Evolutionary conservation across 306 rosid species (phyloP).

Genomic region (Casuarina equisetifolia): DNA sequence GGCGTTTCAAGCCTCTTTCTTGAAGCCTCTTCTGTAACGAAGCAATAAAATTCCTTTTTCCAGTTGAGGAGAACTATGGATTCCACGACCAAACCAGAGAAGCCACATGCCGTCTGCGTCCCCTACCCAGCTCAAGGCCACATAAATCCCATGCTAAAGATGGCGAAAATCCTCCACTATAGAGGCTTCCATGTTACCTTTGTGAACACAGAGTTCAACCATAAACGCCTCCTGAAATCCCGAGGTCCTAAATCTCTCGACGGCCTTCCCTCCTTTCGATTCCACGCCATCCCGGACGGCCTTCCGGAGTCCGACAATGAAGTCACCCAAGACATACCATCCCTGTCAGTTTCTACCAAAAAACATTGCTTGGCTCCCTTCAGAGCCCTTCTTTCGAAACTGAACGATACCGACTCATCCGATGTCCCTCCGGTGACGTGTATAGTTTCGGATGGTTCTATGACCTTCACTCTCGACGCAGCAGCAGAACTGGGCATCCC

Average conservation of each 20-base stretch:
- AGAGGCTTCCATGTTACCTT: slow-evolving; percentile 32
- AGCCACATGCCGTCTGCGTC: slow-evolving; percentile 40
- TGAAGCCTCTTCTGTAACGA: no score
- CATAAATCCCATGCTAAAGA: slow-evolving; percentile 43
- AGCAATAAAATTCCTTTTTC: no score
- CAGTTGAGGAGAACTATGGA: slow-evolving; percentile 11
- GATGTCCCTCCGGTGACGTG: slow-evolving; percentile 43
- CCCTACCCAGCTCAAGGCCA: slow-evolving; percentile 53
- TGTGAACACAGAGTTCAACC: slow-evolving; percentile 23
- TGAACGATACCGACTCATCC: slow-evolving; percentile 20
- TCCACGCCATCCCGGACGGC: slow-evolving; percentile 49
- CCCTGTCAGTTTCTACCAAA: slow-evolving; percentile 35
- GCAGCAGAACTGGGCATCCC: slow-evolving; percentile 45
- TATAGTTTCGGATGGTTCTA: slow-evolving; percentile 40
- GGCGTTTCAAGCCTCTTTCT: no score
- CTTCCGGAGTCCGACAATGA: slow-evolving; percentile 48
- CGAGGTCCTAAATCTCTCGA: slow-evolving; percentile 31
- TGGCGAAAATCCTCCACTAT: slow-evolving; percentile 40
- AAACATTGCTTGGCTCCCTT: slow-evolving; percentile 41
- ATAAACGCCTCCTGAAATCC: slow-evolving; percentile 40
- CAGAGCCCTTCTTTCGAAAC: slow-evolving; percentile 32
- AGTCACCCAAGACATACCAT: slow-evolving; percentile 43
- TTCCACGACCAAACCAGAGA: neutral
- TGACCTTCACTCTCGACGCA: slow-evolving; percentile 48
- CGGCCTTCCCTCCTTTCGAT: slow-evolving; percentile 33